phyloP scores from a whole-genome alignment of 345 rosid genomes.

The Rhizophora apiculata region DNA sequence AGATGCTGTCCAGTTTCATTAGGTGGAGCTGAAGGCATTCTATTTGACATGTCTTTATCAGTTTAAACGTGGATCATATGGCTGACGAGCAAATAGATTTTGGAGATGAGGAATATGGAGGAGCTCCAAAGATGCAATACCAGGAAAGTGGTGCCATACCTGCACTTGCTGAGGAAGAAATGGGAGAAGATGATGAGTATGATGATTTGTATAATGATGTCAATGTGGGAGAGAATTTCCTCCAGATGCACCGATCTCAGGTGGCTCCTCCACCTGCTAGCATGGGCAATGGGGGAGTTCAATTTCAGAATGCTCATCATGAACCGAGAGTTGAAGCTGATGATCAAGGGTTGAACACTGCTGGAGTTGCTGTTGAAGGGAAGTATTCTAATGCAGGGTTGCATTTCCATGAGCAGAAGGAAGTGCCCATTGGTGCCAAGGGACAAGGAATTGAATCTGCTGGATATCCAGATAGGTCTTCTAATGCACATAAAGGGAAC shows the following conservation, averaged over 20 bases:
- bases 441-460: conserved; percentile 47
- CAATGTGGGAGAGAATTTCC: conserved; percentile 76
- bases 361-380: conserved; percentile 47
- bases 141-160: conserved; percentile 48
- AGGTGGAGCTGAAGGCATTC: conserved; percentile 15
- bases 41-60: conserved; percentile 26
- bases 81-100: conserved; percentile 53
- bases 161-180: conserved; percentile 49
- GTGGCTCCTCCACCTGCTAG: conserved; percentile 36
- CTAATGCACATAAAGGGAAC: conserved; percentile 43
- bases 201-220: conserved; percentile 82
- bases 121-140: conserved; percentile 47
- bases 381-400: conserved; percentile 41
- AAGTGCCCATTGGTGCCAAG: conserved; percentile 27
- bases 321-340: conserved; percentile 40
- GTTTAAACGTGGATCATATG: conserved; percentile 44
- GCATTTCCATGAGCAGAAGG: conserved; percentile 32
- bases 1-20: neutral
- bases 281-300: conserved; percentile 39
- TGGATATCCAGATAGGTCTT: conserved; percentile 41
- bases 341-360: conserved; percentile 29
- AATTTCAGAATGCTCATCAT: conserved; percentile 26
- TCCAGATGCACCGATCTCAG: conserved; percentile 59
- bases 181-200: conserved; percentile 76
- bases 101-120: conserved; percentile 55